A percentile compares a stretch with the other conserved stretches of the same genome.
Conservation (phyloP, 495 filamentous ascomycete genomes). For the Aspergillus heteromorphus region DNA sequence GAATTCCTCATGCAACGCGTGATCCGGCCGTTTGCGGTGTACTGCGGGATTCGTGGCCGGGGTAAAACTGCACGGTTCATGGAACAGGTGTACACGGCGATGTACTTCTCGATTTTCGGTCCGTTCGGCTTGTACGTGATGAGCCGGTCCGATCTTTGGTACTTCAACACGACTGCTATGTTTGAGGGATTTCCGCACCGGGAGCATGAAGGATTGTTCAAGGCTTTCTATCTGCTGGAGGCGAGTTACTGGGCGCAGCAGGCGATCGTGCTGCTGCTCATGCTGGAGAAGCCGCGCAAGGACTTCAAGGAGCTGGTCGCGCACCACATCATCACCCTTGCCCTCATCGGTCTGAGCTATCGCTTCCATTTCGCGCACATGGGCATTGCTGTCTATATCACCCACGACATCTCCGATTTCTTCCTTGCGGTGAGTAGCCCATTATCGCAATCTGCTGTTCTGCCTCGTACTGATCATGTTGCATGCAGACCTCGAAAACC, state of each 20-base stretch:
- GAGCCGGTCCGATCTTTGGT: conserved; percentile 89
- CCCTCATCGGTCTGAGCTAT: conserved; percentile 86
- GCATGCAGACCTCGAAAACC: conserved; percentile 74
- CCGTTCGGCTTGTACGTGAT: conserved; percentile 91
- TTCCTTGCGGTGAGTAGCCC: conserved; percentile 80
- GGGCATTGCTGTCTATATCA: conserved; percentile 95
- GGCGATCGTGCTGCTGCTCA: conserved; percentile 79
- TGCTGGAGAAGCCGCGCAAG: conserved; percentile 91
- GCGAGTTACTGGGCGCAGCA: conserved; percentile 97
- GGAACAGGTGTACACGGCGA: conserved; percentile 96
- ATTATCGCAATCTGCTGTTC: not conserved
- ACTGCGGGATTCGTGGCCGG: conserved; percentile 62
- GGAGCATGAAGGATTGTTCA: conserved; percentile 80
- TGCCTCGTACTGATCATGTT: not conserved
- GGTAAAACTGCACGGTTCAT: conserved; percentile 89
- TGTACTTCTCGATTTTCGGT: conserved; percentile 84
- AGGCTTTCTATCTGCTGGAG: conserved; percentile 95
- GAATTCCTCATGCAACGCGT: conserved; percentile 96
- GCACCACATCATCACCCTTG: conserved; percentile 88
- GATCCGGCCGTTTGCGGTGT: conserved; percentile 70
- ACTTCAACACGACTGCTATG: conserved; percentile 90
- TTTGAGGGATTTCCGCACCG: conserved; percentile 88
- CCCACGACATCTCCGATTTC: conserved; percentile 93
- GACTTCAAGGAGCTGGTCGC: conserved; percentile 93
- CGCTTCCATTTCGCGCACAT: conserved; percentile 98